Evolutionary conservation across 2,329 filamentous ascomycete genomes (phyloP), one percentile per base, ranked within the genome.

Genomic region (Sporothrix schenckii): DNA sequence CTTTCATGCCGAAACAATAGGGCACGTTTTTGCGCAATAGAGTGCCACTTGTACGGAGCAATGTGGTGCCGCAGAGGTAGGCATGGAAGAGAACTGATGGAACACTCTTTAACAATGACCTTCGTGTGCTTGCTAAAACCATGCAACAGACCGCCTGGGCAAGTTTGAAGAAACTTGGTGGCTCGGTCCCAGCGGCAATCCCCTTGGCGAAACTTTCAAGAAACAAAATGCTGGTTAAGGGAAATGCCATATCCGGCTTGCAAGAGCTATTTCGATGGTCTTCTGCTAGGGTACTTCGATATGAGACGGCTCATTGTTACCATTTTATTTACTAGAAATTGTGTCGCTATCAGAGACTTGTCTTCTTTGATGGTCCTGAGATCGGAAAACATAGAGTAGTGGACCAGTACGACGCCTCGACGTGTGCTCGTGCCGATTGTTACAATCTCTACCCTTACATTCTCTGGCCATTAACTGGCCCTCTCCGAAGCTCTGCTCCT

Each of bases 201-300:
- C 13, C 47, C 72, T 74, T 74, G 72, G 71, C 73, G 71, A 74
- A 74, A 74, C 72, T 68, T 68, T 39, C 50, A 61, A 66, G 61
- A 71, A 71, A 72, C 70, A 44, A 70, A 44, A 65, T 14, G 2
- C 19, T 13, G 30, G 24, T 14, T 24, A 66, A 24, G 50, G 27
- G 53, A 58, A 9, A 9, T 44, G 19, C 16, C 39, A 4, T 44
- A n/a, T 61, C 56, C 56, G 34, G 24, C 19, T 13, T 3, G 34
- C n/a, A n/a, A 24, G 56, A 21, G 19, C 10, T 14, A 41, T 34
- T 14, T 27, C 3, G 5, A n/a, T 61, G 21, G n/a, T 16, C n/a
- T 50, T 21, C 30, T 50, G 21, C 30, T 1, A 7, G 7, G 50
- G 11, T 50, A 14, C 9, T 21, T 50, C 30, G 61, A 16, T n/a